phyloP scores from a whole-genome alignment of 2,329 filamentous ascomycete genomes.

The Byssothecium circinans region DNA sequence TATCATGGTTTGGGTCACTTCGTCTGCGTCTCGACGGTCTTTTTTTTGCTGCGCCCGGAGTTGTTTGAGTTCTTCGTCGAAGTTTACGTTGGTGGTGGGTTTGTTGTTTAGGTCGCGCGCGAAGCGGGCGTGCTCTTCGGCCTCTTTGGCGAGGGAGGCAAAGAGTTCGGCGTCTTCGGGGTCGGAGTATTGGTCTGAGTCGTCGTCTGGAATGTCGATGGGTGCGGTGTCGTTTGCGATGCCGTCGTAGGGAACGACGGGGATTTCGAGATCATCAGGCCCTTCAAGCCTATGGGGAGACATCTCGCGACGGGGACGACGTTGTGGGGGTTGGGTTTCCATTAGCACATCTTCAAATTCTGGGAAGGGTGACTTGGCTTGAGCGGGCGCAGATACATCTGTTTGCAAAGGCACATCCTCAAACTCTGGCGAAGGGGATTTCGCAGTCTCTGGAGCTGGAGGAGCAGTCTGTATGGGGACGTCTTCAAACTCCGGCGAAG shows the following conservation, averaged over 20 bases:
- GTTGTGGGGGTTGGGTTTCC: slow-evolving; percentile 11
- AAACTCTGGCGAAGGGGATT: slow-evolving; percentile 52
- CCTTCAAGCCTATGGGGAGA: slow-evolving; percentile 30
- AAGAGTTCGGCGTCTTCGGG: slow-evolving; percentile 91
- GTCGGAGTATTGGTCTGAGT: slow-evolving; percentile 63
- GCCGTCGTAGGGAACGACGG: slow-evolving; percentile 33
- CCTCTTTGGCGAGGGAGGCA: slow-evolving; percentile 82
- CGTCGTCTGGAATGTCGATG: slow-evolving; percentile 30
- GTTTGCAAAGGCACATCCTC: slow-evolving; percentile 48
- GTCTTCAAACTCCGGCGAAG: slow-evolving; percentile 56
- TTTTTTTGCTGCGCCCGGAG: slow-evolving; percentile 94
- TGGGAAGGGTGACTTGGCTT: slow-evolving; percentile 47
- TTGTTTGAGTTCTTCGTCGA: slow-evolving; percentile 83
- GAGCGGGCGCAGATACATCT: slow-evolving; percentile 15
- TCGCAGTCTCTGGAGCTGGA: slow-evolving; percentile 17
- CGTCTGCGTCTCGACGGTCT: slow-evolving; percentile 91
- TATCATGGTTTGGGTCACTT: slow-evolving; percentile 95
- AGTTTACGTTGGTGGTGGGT: slow-evolving; percentile 68
- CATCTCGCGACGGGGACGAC: slow-evolving; percentile 19
- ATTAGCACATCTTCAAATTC: slow-evolving; percentile 55
- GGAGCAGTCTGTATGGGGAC: slow-evolving; percentile 34
- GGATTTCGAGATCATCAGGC: slow-evolving; percentile 30
- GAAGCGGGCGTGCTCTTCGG: slow-evolving; percentile 91
- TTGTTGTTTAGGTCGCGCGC: slow-evolving; percentile 83
- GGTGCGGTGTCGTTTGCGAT: slow-evolving; percentile 33